Conservation (phyloP, 2,329 filamentous ascomycete species). For the Trichoderma semiorbis region DNA sequence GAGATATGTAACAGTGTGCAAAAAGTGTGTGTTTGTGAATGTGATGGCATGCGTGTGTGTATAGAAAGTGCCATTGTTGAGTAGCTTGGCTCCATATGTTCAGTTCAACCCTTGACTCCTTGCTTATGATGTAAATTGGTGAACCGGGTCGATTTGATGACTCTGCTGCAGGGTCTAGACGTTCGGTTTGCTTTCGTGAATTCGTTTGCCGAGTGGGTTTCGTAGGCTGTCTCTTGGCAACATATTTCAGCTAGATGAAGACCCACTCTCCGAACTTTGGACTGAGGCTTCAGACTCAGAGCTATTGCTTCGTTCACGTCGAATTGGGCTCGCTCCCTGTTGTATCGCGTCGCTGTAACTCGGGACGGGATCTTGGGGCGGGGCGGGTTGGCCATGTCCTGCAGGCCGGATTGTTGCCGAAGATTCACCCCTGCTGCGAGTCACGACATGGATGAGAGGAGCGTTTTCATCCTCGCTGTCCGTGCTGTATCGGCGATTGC, state of each 20-base stretch:
- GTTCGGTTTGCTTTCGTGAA: slow-evolving; percentile 4
- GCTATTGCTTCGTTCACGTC: slow-evolving; percentile 25
- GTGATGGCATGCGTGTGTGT: not conserved
- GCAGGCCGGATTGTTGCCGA: slow-evolving; percentile 37
- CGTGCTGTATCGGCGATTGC: slow-evolving; percentile 54
- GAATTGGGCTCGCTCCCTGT: slow-evolving; percentile 39
- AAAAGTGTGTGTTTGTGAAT: not conserved
- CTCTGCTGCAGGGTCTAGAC: not conserved
- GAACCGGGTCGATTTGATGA: not conserved
- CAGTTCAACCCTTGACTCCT: not conserved
- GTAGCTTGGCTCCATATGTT: not conserved
- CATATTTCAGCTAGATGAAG: slow-evolving; percentile 6
- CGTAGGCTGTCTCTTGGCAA: not conserved
- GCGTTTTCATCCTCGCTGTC: slow-evolving; percentile 54
- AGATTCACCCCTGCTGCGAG: slow-evolving; percentile 50
- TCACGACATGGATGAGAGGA: slow-evolving; percentile 49
- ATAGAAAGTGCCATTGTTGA: not conserved
- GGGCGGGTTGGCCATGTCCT: slow-evolving; percentile 21
- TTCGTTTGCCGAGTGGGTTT: not conserved
- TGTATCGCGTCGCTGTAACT: slow-evolving; percentile 75
- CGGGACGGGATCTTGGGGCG: slow-evolving; percentile 58
- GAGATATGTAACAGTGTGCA: slow-evolving; percentile 15
- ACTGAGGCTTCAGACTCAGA: slow-evolving; percentile 23
- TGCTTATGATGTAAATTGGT: slow-evolving; percentile 5
- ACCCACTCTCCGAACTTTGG: slow-evolving; percentile 4